phyloP scores from a whole-genome alignment of 768 basidiomycete genomes.

The Boletus subparvulus region DNA sequence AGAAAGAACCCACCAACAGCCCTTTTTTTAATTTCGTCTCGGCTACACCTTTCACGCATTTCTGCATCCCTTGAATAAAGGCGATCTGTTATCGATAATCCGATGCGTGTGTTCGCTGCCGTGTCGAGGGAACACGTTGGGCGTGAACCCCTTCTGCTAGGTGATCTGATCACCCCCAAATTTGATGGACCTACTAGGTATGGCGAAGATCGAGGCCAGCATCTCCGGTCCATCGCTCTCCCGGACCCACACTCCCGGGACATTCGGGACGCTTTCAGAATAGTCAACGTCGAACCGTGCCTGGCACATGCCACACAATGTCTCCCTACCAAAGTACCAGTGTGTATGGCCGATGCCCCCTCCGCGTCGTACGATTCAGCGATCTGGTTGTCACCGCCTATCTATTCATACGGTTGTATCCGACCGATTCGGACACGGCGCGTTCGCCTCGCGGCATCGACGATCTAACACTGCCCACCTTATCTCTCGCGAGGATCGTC shows the following conservation, averaged over 20 bases:
- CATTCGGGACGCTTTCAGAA: not conserved
- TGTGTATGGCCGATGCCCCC: not conserved
- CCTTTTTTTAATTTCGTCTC: slow-evolving; percentile 13
- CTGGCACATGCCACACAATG: slow-evolving; percentile 11
- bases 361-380: not conserved
- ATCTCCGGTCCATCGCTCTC: slow-evolving; percentile 1
- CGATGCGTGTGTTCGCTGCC: slow-evolving; percentile 1
- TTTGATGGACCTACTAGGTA: not conserved
- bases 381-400: not conserved
- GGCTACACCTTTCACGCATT: not conserved
- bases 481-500: slow-evolving; percentile 12
- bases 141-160: not conserved
- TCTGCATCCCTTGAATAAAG: slow-evolving; percentile 7
- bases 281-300: slow-evolving; percentile 5
- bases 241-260: not conserved
- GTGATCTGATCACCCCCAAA: slow-evolving; percentile 2
- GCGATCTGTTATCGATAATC: slow-evolving; percentile 16
- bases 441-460: slow-evolving; percentile 11
- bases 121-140: slow-evolving; percentile 3
- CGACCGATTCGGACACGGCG: not conserved
- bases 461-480: slow-evolving; percentile 9
- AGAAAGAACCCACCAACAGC: not conserved
- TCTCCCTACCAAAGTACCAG: no score
- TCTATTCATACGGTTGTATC: not conserved
- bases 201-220: not conserved